Base-by-base conservation (phyloP, 169 alveolate genomes). In the Eimeria nieschulzi region DNA sequence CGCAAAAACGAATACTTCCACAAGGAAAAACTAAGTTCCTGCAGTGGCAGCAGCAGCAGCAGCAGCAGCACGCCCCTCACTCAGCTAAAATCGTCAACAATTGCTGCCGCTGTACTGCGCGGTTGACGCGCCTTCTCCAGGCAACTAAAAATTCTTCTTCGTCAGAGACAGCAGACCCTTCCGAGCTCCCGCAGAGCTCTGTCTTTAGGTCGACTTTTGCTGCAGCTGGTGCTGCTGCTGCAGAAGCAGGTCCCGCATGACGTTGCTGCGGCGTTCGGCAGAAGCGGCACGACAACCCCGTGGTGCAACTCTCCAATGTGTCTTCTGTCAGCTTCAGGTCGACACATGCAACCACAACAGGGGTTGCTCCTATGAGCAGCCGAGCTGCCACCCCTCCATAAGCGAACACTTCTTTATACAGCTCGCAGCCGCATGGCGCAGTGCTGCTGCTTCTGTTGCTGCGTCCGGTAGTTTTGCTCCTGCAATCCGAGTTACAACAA, bases 371-470 rank as follows among this genome's bases (percentile, higher is more conserved):
- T 9, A 78, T 55, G 73, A 78, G 71, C 6, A 78, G 66, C 8
- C 87, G 87, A 5, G 87, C 87, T 5, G 87, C 87, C 66, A 78
- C 54, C 21, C 87, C 87, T 25, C 87, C 87, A 59, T 78, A 78
- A 2, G 87, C 87, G 56, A 78, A 78, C 15, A 39, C 87, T 25
- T 78, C 87, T 54, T 33, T 59, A 9, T 21, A 54, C 55, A 21
- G 19, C 87, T 78, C 87, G 25, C 87, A 78, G 19, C 87, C 87
- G 51, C 87, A 78, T 21, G 33, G 56, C 9, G 59, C 39, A 13
- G 23, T 19, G 87, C 54, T 9, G 83, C 83, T 23, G 64, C 83
- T 73, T 56, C 63, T 51, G 83, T 63, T 73, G 61, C 56, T 73
- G 19, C 33, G 13, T 39, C 64, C 33, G 12, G 56, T 46, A 9